Percentiles rank a stretch among this genome's conserved stretches.
Evolutionary conservation across 192 early-diverging fungal species (phyloP).

Genomic region (Coemansia javaensis): DNA sequence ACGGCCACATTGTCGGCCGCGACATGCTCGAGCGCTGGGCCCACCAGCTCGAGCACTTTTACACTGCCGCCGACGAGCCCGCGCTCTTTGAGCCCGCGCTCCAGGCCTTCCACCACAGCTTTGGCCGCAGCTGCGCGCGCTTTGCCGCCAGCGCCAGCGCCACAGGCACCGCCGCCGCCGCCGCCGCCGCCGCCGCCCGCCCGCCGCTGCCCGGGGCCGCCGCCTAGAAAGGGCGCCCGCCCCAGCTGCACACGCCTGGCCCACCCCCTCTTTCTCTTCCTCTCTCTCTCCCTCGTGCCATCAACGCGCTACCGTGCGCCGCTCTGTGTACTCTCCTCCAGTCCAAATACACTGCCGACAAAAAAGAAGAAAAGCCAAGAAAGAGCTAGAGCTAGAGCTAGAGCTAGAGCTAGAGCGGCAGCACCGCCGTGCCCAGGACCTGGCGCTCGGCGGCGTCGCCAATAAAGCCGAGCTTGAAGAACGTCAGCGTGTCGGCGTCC

Average conservation of each 20-base stretch:
- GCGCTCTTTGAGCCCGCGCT: slow-evolving; percentile 39
- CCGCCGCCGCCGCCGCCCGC: too few relatives aligned
- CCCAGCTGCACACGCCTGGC: too few relatives aligned
- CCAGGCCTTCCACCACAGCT: slow-evolving; percentile 40
- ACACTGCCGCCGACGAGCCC: slow-evolving; percentile 21
- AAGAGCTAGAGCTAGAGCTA: too few relatives aligned
- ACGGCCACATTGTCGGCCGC: slow-evolving; percentile 79
- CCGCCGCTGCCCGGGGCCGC: too few relatives aligned
- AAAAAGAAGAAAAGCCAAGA: not conserved
- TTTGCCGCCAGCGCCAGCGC: slow-evolving; percentile 11
- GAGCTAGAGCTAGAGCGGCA: slow-evolving; percentile 38
- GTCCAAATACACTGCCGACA: not conserved
- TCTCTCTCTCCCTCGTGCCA: too few relatives aligned
- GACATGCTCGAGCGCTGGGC: slow-evolving; percentile 80
- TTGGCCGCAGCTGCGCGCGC: slow-evolving; percentile 17
- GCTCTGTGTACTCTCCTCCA: too few relatives aligned
- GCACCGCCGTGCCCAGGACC: slow-evolving; percentile 41
- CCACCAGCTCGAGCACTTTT: slow-evolving; percentile 34
- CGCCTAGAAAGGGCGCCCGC: too few relatives aligned
- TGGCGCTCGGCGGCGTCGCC: slow-evolving; percentile 50
- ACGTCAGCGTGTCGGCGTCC: slow-evolving; percentile 42
- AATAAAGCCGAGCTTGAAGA: slow-evolving; percentile 44
- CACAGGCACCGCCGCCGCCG: slow-evolving; percentile 3
- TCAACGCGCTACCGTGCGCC: too few relatives aligned
- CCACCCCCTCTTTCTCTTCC: too few relatives aligned